Conservation (phyloP, 495 filamentous ascomycete genomes). For the Astrothelium subdiscretum region DNA sequence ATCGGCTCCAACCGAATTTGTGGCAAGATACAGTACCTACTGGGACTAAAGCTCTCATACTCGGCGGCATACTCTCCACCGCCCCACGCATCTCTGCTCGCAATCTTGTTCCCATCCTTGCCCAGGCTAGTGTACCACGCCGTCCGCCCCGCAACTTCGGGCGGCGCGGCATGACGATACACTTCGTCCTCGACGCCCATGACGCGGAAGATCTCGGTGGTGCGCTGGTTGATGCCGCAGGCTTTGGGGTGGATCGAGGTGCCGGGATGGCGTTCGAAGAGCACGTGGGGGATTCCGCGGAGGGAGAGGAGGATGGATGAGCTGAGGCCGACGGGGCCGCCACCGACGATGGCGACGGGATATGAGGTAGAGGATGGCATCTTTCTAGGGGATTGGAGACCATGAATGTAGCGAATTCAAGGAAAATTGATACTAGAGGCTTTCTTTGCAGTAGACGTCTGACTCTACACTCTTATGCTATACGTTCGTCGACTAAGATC, state of each 20-base stretch:
- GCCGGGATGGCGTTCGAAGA: conserved; percentile 18
- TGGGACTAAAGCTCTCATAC: conserved; percentile 12
- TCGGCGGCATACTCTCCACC: conserved; percentile 10
- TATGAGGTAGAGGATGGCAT: not conserved
- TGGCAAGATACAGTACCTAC: conserved; percentile 9
- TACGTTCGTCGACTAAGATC: too few relatives aligned
- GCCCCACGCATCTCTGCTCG: conserved; percentile 15
- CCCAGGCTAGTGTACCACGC: conserved; percentile 8
- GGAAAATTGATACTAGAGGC: too few relatives aligned
- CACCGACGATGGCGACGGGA: conserved; percentile 19
- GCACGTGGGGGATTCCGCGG: conserved; percentile 12
- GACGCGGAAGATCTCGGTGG: conserved; percentile 21
- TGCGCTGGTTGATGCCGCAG: conserved; percentile 20
- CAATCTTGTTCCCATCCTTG: conserved; percentile 8
- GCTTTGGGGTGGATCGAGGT: conserved; percentile 25
- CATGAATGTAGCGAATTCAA: too few relatives aligned
- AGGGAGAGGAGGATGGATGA: conserved; percentile 20
- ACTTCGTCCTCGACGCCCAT: conserved; percentile 8
- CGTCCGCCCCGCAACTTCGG: not conserved
- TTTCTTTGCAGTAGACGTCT: too few relatives aligned
- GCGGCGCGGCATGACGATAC: not conserved
- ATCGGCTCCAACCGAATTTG: conserved; percentile 19
- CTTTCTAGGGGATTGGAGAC: too few relatives aligned
- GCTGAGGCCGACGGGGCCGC: conserved; percentile 21
- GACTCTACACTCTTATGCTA: too few relatives aligned